Base-by-base conservation (phyloP, 2,329 filamentous ascomycete genomes). In the Hypoxylon sp. region DNA sequence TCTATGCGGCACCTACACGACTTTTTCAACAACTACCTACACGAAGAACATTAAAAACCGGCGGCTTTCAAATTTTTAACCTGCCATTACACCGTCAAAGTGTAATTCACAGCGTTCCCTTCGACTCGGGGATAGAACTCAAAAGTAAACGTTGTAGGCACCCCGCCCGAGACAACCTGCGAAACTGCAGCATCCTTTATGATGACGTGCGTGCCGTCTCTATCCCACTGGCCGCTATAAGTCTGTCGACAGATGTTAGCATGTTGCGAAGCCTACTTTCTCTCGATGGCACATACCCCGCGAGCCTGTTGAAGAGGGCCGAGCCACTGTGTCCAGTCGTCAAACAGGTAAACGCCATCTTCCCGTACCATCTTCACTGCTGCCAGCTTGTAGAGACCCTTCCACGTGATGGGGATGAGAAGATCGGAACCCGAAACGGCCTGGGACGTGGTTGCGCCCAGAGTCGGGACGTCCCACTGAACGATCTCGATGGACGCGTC, bases 241-340 rank as follows among this genome's bases (percentile, higher is more conserved):
- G 85, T 87, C 67, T 76, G 44, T n/a, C 4, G 8, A 22, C n/a
- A 6, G 22, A 44, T 20, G 49, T 30, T 46, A 46, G 43, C 43
- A 46, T 46, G 13, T 5, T 13, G 11, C 7, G 5, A 20, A 32
- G 30, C 13, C 43, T 46, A 10, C 3, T n/a, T n/a, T 20, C 8
- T 5, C 17, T 13, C 4, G 2, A 19, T 6, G 7, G 11, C 8
- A 71, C 74, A 72, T 65, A 75, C 74, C 65, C 77, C 80, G 15
- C 78, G 71, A 11, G 75, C 81, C 65, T 85, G 78, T 69, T 87
- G 84, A 22, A 88, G 71, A 2, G 81, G 77, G 0, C 82, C 82
- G 1, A 87, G 73, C 28, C 79, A 85, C 68, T 79, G 73, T 0
- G 86, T 88, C 83, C 83, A 89, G 51, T 83, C 80, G 65, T 89